These are phyloP conservation scores for Cytospora mali DNA, from an alignment of 2,329 filamentous ascomycete species.

Conservation along the genomic window DNA sequence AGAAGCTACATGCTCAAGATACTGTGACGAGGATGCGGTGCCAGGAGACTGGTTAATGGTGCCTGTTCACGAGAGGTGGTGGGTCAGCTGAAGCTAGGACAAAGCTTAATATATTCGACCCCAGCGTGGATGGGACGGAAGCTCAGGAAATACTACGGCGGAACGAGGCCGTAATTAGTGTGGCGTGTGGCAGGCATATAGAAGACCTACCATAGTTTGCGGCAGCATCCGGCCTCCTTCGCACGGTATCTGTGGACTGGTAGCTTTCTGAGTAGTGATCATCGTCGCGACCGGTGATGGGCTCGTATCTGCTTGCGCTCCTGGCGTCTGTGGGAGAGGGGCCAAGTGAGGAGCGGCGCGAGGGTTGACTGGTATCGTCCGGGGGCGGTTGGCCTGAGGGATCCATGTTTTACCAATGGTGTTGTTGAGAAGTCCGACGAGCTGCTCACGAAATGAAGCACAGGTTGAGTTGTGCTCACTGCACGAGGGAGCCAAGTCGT, in stretches of 20 bases:
- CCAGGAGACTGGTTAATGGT: slow-evolving; percentile 40
- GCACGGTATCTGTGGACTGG: slow-evolving; percentile 62
- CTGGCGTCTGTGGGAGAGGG: slow-evolving; percentile 56
- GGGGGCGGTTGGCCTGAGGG: slow-evolving; percentile 37
- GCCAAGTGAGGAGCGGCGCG: slow-evolving; percentile 36
- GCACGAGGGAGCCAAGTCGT: slow-evolving; percentile 10
- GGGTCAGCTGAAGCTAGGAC: slow-evolving; percentile 32
- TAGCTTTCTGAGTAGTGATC: slow-evolving; percentile 53
- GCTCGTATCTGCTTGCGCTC: slow-evolving; percentile 42
- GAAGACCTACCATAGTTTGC: slow-evolving; percentile 54
- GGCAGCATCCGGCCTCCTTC: slow-evolving; percentile 55
- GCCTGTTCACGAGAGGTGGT: slow-evolving; percentile 33
- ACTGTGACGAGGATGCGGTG: slow-evolving; percentile 28
- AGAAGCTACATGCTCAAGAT: slow-evolving; percentile 27
- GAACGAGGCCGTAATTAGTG: slow-evolving; percentile 11
- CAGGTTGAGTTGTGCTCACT: slow-evolving; percentile 9
- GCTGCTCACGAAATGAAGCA: background rate
- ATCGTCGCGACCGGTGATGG: slow-evolving; percentile 44
- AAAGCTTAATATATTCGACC: slow-evolving; percentile 2
- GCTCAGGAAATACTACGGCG: slow-evolving; percentile 12
- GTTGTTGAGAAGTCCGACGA: background rate
- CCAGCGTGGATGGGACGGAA: background rate
- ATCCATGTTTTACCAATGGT: slow-evolving; percentile 45
- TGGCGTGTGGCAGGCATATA: too few species aligned
- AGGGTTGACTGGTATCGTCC: slow-evolving; percentile 14